phyloP scores from a whole-genome alignment of 495 filamentous ascomycete species.

The Chaetomium cochliodes region DNA sequence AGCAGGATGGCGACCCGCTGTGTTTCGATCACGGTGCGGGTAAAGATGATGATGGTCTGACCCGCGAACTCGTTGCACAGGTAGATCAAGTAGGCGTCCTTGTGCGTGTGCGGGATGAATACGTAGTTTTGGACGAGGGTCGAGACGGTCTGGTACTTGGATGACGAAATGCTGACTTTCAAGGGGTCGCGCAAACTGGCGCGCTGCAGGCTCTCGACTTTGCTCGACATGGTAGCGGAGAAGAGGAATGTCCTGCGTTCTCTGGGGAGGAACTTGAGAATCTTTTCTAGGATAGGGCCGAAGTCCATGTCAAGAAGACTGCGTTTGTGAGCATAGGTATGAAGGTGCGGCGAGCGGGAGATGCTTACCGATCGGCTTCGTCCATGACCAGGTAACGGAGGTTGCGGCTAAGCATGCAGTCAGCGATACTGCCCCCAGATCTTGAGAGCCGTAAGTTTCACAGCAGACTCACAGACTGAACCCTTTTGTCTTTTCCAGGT shows the following conservation, averaged over 20 bases:
- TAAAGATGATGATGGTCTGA: slow-evolving; percentile 85
- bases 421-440: not conserved
- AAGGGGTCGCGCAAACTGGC: slow-evolving; percentile 80
- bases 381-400: slow-evolving; percentile 92
- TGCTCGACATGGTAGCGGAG: slow-evolving; percentile 87
- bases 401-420: slow-evolving; percentile 27
- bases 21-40: slow-evolving; percentile 87
- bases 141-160: slow-evolving; percentile 83
- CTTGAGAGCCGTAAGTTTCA: not conserved
- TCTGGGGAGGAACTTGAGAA: slow-evolving; percentile 83
- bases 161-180: slow-evolving; percentile 66
- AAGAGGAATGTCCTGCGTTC: slow-evolving; percentile 84
- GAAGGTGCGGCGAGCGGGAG: not conserved
- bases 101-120: slow-evolving; percentile 84
- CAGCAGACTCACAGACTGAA: slow-evolving; percentile 65
- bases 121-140: slow-evolving; percentile 79
- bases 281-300: slow-evolving; percentile 86
- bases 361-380: slow-evolving; percentile 67
- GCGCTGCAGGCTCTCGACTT: slow-evolving; percentile 87
- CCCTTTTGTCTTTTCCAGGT: slow-evolving; percentile 94
- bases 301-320: slow-evolving; percentile 91
- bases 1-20: slow-evolving; percentile 80
- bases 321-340: not conserved
- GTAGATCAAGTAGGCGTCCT: slow-evolving; percentile 86
- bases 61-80: slow-evolving; percentile 82